A percentile compares a stretch with the other conserved stretches of the same genome.
phyloP scores from a whole-genome alignment of 306 rosid genomes.

The Calophaca sinica region DNA sequence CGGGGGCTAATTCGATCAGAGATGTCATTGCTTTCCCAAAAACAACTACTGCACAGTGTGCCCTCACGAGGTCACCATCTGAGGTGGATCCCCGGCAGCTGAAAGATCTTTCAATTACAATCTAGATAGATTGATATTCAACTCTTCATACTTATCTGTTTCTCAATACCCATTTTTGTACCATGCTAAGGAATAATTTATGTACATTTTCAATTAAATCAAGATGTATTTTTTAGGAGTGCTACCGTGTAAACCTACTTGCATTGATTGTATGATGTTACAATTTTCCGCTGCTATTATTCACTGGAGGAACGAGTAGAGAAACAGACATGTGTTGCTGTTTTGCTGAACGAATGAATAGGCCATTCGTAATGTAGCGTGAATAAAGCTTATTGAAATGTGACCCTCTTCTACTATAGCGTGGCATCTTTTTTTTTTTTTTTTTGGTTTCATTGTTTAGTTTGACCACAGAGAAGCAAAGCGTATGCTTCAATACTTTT shows the following conservation, averaged over 20 bases:
- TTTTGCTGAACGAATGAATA: no score
- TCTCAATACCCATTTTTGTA: conserved; percentile 39
- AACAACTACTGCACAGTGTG: conserved; percentile 95
- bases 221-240: conserved; percentile 20
- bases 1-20: conserved; percentile 86
- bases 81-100: conserved; percentile 94
- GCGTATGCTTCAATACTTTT: no score
- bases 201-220: conserved; percentile 19
- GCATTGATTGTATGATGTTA: no score
- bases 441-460: no score
- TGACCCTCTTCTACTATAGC: no score
- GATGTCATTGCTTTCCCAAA: conserved; percentile 98
- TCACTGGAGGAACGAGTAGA: no score
- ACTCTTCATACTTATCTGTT: background rate
- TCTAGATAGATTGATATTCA: conserved; percentile 30
- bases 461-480: no score
- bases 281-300: no score
- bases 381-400: no score
- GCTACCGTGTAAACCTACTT: background rate
- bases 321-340: no score
- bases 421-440: no score
- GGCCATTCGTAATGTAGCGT: no score
- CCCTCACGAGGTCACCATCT: conserved; percentile 84
- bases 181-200: conserved; percentile 8
- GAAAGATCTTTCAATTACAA: conserved; percentile 61